phyloP scores from a whole-genome alignment of 495 filamentous ascomycete species.

The Neurospora sp. region DNA sequence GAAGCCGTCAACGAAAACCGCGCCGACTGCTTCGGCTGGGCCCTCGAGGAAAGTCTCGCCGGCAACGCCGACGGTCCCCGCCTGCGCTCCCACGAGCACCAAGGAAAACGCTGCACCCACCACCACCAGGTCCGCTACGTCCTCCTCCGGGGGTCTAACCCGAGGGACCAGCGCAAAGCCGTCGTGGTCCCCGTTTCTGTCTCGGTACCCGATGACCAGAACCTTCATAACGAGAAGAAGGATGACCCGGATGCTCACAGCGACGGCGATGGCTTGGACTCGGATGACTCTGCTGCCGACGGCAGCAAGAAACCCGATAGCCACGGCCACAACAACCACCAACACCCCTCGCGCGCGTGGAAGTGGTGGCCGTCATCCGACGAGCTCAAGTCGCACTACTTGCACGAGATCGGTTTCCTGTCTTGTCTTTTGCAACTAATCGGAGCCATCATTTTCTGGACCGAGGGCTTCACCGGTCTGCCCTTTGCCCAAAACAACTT shows the following conservation, averaged over 20 bases:
- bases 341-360: conserved; percentile 28
- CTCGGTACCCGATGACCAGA: background rate
- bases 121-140: conserved; percentile 27
- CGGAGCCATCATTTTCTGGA: conserved; percentile 60
- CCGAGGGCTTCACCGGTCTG: conserved; percentile 54
- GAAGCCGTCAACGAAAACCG: conserved; percentile 62
- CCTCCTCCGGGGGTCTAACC: background rate
- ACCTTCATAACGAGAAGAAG: background rate
- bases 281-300: background rate
- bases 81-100: conserved; percentile 18
- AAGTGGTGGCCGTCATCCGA: conserved; percentile 49
- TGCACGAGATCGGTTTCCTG: conserved; percentile 59
- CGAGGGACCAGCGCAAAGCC: background rate
- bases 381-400: conserved; percentile 52
- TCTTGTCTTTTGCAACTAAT: conserved; percentile 51
- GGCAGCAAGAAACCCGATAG: background rate
- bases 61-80: conserved; percentile 16
- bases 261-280: background rate
- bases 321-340: background rate
- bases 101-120: conserved; percentile 40
- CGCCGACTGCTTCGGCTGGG: conserved; percentile 63
- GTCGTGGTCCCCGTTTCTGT: background rate
- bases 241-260: background rate
- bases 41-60: conserved; percentile 41
- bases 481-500: conserved; percentile 45